Evolutionary conservation across 176 grass and related monocot species (phyloP).

Genomic region (Areca catechu): DNA sequence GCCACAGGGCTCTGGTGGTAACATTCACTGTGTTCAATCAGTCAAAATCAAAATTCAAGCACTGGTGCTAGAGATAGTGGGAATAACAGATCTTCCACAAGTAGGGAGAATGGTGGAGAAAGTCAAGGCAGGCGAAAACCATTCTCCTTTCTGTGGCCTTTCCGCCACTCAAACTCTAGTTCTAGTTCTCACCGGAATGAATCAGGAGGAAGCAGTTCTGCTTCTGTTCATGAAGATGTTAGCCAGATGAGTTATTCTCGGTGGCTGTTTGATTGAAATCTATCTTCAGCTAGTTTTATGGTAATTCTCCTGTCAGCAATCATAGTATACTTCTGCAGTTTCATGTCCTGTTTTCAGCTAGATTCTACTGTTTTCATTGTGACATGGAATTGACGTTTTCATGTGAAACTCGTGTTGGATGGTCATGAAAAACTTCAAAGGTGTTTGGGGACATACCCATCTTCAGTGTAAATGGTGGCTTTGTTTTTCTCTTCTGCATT

Average conservation of each 20-base stretch:
- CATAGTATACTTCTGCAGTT: too few relatives aligned
- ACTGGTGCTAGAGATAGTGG: not conserved
- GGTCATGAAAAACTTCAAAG: too few relatives aligned
- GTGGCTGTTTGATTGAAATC: slow-evolving; percentile 36
- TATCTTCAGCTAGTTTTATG: not conserved
- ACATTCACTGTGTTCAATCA: slow-evolving; percentile 8
- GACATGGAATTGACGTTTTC: too few relatives aligned
- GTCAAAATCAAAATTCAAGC: not conserved
- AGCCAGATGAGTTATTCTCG: slow-evolving; percentile 39
- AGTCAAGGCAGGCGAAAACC: slow-evolving; percentile 21
- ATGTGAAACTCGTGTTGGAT: too few relatives aligned
- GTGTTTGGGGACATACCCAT: too few relatives aligned
- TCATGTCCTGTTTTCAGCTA: too few relatives aligned
- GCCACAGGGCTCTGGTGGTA: slow-evolving; percentile 9
- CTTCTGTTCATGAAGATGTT: slow-evolving; percentile 33
- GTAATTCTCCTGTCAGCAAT: too few relatives aligned
- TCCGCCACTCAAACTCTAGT: slow-evolving; percentile 25
- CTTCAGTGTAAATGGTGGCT: too few relatives aligned
- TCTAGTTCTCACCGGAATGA: slow-evolving; percentile 22
- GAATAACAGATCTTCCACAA: slow-evolving; percentile 1
- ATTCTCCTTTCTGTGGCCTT: slow-evolving; percentile 57
- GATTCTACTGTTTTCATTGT: too few relatives aligned
- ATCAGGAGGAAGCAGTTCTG: slow-evolving; percentile 22
- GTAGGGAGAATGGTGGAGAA: slow-evolving; percentile 3
- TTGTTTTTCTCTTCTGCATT: too few relatives aligned